Evolutionary conservation across 352 stramenopile species (phyloP), one percentile per base, ranked within the genome.

Genomic region (Globisporangium takayamanum): DNA sequence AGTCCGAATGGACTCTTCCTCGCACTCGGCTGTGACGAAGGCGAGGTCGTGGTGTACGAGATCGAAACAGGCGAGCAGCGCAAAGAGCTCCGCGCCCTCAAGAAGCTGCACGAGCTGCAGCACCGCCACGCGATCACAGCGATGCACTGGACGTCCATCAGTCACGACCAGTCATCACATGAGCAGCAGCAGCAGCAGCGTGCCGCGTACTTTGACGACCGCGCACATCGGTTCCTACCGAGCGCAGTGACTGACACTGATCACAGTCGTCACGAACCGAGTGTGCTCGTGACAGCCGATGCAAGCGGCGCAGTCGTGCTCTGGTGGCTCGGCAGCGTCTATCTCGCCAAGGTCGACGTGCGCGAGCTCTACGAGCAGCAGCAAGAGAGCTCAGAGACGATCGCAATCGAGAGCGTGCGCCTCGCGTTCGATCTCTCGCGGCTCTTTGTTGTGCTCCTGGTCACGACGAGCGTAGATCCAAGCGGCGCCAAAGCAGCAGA

Each of bases 41-140:
- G 84, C 51, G 70, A 88, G 53, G 63, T 94, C 50, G 74, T 80
- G 26, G 59, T 91, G 62, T 87, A 86, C 55, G 72, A 88, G 28
- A 79, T 94, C 33, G 78, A 84, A 42, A 77, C 74, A 0, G 73
- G 68, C 33, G 64, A 72, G 62, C 62, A 57, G 53, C 30, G 76
- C 20, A 58, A 67, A 0, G 64, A 76, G 44, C 60, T 63, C 49
- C 67, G 66, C 28, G 60, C 50, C 0, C 48, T 74, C 22, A 63
- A 55, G 16, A 46, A 52, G 3, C 49, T 73, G 22, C 70, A 69
- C 8, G 72, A n/a, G 22, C 68, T 78, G 6, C 64, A 65, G 10
- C 79, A 91, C 53, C 50, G 66, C 50, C 52, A 61, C 20, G 45
- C 59, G 11, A 78, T 91, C 57, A 74, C 73, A n/a, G 66, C 75